Percentiles rank a stretch among this genome's conserved stretches.
Conservation (phyloP, 139 green algal genomes). For the Spirogloea muscicola region DNA sequence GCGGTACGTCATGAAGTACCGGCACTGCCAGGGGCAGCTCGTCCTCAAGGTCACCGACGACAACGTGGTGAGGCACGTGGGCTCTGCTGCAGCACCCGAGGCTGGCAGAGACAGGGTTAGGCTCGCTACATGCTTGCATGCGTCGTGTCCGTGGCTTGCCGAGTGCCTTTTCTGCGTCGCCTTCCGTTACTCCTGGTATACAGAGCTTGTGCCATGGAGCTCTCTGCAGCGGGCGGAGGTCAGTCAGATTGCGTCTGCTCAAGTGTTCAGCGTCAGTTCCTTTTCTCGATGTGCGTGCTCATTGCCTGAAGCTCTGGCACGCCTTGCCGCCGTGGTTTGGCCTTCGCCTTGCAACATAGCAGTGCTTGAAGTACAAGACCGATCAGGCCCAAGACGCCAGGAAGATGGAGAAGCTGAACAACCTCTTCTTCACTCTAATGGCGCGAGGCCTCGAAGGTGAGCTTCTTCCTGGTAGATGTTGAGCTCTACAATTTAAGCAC, state of each 20-base stretch:
- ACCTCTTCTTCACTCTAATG: constrained; percentile 80
- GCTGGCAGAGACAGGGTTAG: background rate
- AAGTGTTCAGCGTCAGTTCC: too few relatives aligned
- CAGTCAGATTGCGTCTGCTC: too few relatives aligned
- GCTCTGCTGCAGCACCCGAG: too few relatives aligned
- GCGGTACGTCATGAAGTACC: constrained; percentile 84
- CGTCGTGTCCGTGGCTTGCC: background rate
- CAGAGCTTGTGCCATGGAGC: background rate
- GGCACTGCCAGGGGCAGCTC: constrained; percentile 74
- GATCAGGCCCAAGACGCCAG: constrained; percentile 81
- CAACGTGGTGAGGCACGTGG: constrained; percentile 52
- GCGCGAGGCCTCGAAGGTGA: constrained; percentile 48
- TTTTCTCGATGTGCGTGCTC: too few relatives aligned
- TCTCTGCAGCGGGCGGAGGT: background rate
- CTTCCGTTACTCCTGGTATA: background rate
- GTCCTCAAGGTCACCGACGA: constrained; percentile 87
- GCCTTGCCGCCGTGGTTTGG: background rate
- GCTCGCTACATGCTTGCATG: background rate
- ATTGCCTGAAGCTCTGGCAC: too few relatives aligned
- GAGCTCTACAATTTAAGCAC: too few relatives aligned
- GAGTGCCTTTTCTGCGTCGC: background rate
- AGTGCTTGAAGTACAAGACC: constrained; percentile 86
- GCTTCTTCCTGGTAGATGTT: too few relatives aligned
- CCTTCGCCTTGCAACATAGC: constrained; percentile 2
- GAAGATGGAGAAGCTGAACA: constrained; percentile 82